Evolutionary conservation across 1,284 basidiomycete genomes (phyloP).

Genomic region (Spongiforma sp.): DNA sequence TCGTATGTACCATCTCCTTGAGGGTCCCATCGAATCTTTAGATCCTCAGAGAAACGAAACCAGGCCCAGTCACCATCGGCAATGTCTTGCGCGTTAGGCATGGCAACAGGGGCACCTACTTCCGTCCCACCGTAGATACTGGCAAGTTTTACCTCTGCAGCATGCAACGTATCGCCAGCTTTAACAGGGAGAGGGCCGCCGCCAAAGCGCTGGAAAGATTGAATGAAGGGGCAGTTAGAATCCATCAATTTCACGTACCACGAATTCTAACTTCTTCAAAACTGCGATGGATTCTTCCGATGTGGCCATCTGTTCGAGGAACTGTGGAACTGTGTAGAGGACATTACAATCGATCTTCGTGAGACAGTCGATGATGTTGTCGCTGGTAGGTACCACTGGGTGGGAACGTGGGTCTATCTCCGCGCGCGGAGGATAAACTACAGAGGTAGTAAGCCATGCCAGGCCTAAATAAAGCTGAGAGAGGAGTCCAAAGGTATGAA

Average conservation of each 20-base stretch:
- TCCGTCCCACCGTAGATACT: conserved; percentile 36
- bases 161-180: conserved; percentile 22
- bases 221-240: neutral
- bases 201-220: conserved; percentile 20
- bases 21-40: conserved; percentile 33
- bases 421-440: conserved; percentile 23
- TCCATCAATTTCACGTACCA: neutral
- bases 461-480: conserved; percentile 24
- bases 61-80: conserved; percentile 39
- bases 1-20: conserved; percentile 40
- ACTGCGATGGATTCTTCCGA: neutral
- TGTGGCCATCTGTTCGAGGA: neutral
- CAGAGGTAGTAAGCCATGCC: conserved; percentile 7
- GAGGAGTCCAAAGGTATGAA: conserved; percentile 31
- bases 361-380: conserved; percentile 19
- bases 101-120: conserved; percentile 22
- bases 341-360: conserved; percentile 4
- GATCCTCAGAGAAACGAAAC: conserved; percentile 25
- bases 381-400: conserved; percentile 26
- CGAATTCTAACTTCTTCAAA: neutral
- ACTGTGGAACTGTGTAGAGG: neutral
- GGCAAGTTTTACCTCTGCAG: conserved; percentile 26
- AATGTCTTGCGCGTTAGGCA: neutral
- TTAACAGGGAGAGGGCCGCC: conserved; percentile 33
- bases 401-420: conserved; percentile 7